Evolutionary conservation across 768 basidiomycete species (phyloP).

Genomic region (Agaricus blazei): DNA sequence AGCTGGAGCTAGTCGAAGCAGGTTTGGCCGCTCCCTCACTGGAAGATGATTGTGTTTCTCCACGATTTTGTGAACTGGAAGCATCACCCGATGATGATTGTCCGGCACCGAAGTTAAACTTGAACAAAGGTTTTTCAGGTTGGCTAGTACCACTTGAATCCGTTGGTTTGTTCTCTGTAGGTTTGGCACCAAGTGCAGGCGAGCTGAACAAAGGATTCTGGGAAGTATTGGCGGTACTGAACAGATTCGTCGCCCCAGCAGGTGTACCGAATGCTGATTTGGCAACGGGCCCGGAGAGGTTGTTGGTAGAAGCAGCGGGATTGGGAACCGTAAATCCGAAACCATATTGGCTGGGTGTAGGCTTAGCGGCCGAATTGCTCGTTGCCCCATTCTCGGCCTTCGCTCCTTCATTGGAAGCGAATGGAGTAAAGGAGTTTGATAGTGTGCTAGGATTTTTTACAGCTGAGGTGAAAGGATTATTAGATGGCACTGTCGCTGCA

Average conservation of each 20-base stretch:
- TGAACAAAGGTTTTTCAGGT: conserved; percentile 14
- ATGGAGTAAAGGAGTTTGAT: neutral
- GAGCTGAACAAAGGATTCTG: neutral
- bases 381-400: neutral
- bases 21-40: conserved; percentile 13
- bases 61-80: neutral
- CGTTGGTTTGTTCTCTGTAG: conserved; percentile 8
- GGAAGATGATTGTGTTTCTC: neutral
- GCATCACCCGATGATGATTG: neutral
- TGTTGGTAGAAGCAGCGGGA: conserved; percentile 11
- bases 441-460: neutral
- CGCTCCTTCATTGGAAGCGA: neutral
- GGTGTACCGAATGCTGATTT: conserved; percentile 15
- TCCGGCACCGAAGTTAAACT: conserved; percentile 12
- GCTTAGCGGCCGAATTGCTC: conserved; percentile 12
- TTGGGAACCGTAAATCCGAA: conserved; percentile 19
- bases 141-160: conserved; percentile 9
- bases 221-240: conserved; percentile 2
- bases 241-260: conserved; percentile 1
- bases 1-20: conserved; percentile 12
- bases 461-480: neutral
- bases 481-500: neutral
- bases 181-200: conserved; percentile 9
- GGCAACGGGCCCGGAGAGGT: conserved; percentile 6
- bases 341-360: conserved; percentile 15